Percentiles rank a stretch among this genome's conserved stretches.
Conservation (phyloP, 805 yeast species). For the Cyberlindnera mrakii region DNA sequence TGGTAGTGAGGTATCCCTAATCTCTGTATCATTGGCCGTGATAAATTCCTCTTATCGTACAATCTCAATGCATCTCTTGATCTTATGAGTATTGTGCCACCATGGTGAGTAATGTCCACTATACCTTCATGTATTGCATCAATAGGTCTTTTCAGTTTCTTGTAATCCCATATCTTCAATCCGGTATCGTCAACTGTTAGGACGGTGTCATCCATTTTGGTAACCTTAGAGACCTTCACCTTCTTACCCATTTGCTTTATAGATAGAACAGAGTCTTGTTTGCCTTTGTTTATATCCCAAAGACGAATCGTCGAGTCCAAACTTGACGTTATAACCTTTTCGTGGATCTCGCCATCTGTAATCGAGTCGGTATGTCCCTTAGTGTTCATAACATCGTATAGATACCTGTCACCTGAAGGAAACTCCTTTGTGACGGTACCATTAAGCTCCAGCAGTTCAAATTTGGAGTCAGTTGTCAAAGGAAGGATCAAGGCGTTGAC, state of each 20-base stretch:
- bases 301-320: slow-evolving; percentile 24
- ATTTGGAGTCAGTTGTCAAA: slow-evolving; percentile 11
- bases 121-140: not conserved
- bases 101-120: not conserved
- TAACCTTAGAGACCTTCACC: slow-evolving; percentile 7
- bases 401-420: slow-evolving; percentile 19
- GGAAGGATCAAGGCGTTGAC: slow-evolving; percentile 2
- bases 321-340: slow-evolving; percentile 15
- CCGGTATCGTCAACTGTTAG: slow-evolving; percentile 8
- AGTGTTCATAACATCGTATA: slow-evolving; percentile 23
- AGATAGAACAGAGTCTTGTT: slow-evolving; percentile 13
- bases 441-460: slow-evolving; percentile 10
- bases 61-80: slow-evolving; percentile 6
- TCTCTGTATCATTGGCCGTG: slow-evolving; percentile 14
- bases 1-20: slow-evolving; percentile 5
- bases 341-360: slow-evolving; percentile 19
- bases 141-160: slow-evolving; percentile 8
- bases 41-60: slow-evolving; percentile 18
- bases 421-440: slow-evolving; percentile 15
- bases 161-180: slow-evolving; percentile 13
- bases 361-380: slow-evolving; percentile 22
- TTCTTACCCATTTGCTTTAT: slow-evolving; percentile 14
- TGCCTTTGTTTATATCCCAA: slow-evolving; percentile 17
- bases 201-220: slow-evolving; percentile 2
- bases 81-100: not conserved